Base-by-base conservation (phyloP, 176 grass and related monocot species). In the Eleusine coracana region DNA sequence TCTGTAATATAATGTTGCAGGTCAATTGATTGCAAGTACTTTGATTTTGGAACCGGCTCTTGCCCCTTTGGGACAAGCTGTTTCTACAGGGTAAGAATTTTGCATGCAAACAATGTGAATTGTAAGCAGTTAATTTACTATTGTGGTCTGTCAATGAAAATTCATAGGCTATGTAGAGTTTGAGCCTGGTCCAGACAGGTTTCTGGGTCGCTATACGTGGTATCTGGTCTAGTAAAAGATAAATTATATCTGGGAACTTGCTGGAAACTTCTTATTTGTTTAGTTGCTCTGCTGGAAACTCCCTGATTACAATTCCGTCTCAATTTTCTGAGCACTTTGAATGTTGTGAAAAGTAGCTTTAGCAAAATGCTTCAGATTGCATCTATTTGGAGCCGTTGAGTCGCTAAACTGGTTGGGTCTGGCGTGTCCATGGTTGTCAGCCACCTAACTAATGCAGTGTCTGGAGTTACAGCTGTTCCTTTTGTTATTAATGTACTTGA, bases 21-120 rank as follows among this genome's bases (percentile, higher is more conserved):
- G 87, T 99, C 96, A 61, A 99, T 99, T 65, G 93, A 96, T 92
- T 99, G 93, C 89, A 99, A 92, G 87, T 94, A 99, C 82, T 96
- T 99, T 0, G 93, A 99, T 83, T 99, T 99, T 81, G 93, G 96
- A 77, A 92, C 87, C 40, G 91, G 87, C 25, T 88, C 91, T 54
- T 99, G 96, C 63, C 96, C 96, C 40, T 99, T 99, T 17, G 93
- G 96, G 39, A 85, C 87, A 75, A 99, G 96, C 80, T 96, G 96
- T 87, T 99, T 90, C 74, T 90, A 86, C 84, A 90, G 77, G 88
- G 88, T 90, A 90, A 13, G 74, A 89, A 66, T 76, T 76, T 76
- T 80, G 46, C 56, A 77, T 77, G 38, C 37, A 66, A 82, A 66
- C 48, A 66, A 50, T 59, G 38, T 82, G 44, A 81, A 80, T 37